Evolutionary conservation across 2,329 filamentous ascomycete genomes (phyloP).

Genomic region (Penicillium sp.): DNA sequence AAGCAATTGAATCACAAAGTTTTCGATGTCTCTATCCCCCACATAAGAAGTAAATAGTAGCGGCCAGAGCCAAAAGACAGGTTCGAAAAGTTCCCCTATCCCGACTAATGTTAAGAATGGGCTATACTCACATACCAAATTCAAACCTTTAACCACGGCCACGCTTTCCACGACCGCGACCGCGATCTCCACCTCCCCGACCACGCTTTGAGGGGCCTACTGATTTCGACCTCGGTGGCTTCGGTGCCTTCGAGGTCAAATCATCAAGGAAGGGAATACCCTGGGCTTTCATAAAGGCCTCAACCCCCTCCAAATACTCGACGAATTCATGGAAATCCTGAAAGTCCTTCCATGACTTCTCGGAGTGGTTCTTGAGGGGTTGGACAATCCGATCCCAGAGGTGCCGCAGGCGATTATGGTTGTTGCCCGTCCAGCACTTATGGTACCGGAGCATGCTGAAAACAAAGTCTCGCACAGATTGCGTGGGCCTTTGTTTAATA

Average conservation of each 20-base stretch:
- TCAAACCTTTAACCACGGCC: background rate
- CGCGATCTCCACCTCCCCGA: background rate
- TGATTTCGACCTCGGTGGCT: background rate
- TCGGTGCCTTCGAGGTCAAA: background rate
- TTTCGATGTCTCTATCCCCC: too few species aligned
- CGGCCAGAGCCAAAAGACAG: too few species aligned
- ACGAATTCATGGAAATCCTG: slow-evolving; percentile 9
- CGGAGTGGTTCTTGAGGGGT: background rate
- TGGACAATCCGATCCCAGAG: slow-evolving; percentile 9
- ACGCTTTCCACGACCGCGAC: background rate
- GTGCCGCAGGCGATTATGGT: slow-evolving; percentile 13
- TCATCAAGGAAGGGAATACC: background rate
- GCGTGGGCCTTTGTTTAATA: slow-evolving; percentile 1
- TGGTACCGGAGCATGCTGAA: slow-evolving; percentile 8
- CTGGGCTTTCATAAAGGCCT: background rate
- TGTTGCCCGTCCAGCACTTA: slow-evolving; percentile 2
- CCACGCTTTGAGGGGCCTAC: background rate
- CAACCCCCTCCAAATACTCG: slow-evolving; percentile 4
- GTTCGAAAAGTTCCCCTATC: background rate
- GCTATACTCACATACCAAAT: background rate
- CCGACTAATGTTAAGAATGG: background rate
- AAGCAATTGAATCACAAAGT: too few species aligned
- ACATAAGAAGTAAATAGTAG: too few species aligned
- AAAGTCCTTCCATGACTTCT: slow-evolving; percentile 10
- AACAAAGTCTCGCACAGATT: slow-evolving; percentile 10